Base-by-base conservation (phyloP, 1,139 yeast species). In the Pichia sp. region DNA sequence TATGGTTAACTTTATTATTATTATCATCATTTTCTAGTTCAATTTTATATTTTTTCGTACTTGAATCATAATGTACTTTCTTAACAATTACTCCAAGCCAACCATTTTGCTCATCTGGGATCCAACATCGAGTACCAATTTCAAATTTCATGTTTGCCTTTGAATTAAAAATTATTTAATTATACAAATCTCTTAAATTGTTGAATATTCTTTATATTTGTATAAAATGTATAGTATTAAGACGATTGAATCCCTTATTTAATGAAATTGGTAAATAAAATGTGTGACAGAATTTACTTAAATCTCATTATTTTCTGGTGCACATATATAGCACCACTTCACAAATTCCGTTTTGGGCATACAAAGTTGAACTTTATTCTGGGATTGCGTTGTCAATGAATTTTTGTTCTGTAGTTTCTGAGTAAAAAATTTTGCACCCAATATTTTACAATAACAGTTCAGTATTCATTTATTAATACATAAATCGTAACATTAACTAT, bases 11-110 rank as follows among this genome's bases (percentile, higher is more conserved):
- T 16, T 73, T 77, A 51, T 81, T 86, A 11, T 19, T n/a, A 13
- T 62, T 59, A 52, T 76, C 71, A 59, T 89, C 96, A 29, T 82
- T 71, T 28, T 73, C 76, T 53, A 93, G 73, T 56, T 79, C 83
- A 57, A 90, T 70, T 48, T 74, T 73, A 60, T 81, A 80, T 56
- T 79, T 83, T n/a, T 74, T 70, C n/a, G 72, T 72, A 5, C 2
- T 27, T 6, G 46, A 41, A 39, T 55, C 51, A 25, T 38, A 50
- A 6, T 53, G 53, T 58, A 78, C 76, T 51, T 81, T 75, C 54
- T 78, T 74, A 47, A 93, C 89, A 55, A 82, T 85, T 46, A 89
- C 95, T 46, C 96, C 95, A 44, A 90, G 74, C 97, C 98, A 93
- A 33, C 99, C 99, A 60, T 80, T 79, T 52, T 77, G 75, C 54